These are phyloP conservation scores for Ascocoryne sarcoides DNA, from an alignment of 2,329 filamentous ascomycete species.

Conservation along the genomic window DNA sequence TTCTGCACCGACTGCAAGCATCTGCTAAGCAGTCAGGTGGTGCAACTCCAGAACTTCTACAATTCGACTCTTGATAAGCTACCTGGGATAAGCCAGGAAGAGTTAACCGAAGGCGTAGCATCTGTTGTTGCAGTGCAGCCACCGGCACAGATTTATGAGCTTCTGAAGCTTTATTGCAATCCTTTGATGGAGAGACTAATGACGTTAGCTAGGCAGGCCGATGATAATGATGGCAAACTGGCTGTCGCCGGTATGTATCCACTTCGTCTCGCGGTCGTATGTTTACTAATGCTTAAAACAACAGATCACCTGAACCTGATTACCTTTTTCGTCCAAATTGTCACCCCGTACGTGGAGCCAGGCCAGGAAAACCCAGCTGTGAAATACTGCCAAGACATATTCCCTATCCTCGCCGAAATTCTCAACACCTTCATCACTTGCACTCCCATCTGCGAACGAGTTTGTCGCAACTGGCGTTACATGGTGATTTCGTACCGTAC, in stretches of 20 bases:
- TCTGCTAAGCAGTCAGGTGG: conserved; percentile 72
- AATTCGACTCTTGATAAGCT: conserved; percentile 80
- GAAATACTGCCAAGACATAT: conserved; percentile 91
- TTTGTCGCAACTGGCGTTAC: conserved; percentile 92
- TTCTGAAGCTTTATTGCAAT: conserved; percentile 88
- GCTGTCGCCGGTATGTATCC: conserved; percentile 64
- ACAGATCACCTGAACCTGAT: conserved; percentile 83
- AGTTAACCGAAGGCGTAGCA: conserved; percentile 92
- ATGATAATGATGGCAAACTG: conserved; percentile 73
- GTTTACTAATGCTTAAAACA: conserved; percentile 2
- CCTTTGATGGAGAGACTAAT: conserved; percentile 81
- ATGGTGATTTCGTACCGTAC: conserved; percentile 96
- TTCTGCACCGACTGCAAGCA: conserved; percentile 93
- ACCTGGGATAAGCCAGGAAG: conserved; percentile 80
- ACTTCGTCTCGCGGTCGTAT: neutral
- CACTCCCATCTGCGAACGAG: conserved; percentile 80
- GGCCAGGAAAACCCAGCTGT: conserved; percentile 79
- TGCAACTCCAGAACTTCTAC: conserved; percentile 87
- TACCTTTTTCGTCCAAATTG: conserved; percentile 76
- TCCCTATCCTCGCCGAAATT: conserved; percentile 78
- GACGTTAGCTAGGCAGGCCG: conserved; percentile 75
- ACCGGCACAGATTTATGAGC: conserved; percentile 66
- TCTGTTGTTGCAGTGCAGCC: conserved; percentile 85
- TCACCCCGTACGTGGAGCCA: conserved; percentile 64
- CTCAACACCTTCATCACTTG: conserved; percentile 81